Percentiles rank a stretch among this genome's conserved stretches.
Evolutionary conservation across 164 flowering plant species (phyloP).

Genomic region (Chimonanthus salicifolius): DNA sequence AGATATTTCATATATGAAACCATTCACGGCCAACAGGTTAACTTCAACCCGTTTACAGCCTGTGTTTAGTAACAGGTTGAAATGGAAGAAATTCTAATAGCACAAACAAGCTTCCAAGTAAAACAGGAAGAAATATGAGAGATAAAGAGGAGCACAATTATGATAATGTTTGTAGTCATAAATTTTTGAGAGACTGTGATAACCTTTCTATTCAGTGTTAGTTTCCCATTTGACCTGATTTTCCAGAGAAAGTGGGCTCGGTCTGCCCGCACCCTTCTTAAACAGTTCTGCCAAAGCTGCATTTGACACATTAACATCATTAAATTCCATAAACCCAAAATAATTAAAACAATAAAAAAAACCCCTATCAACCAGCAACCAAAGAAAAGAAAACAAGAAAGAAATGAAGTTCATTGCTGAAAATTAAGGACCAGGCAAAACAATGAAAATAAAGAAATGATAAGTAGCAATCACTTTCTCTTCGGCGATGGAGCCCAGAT

Average conservation of each 20-base stretch:
- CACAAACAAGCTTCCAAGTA: not conserved
- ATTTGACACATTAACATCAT: not conserved
- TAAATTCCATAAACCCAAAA: not conserved
- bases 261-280: conserved; percentile 54
- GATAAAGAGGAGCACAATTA: not conserved
- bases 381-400: too few relatives aligned
- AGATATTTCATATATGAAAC: not conserved
- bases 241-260: conserved; percentile 64
- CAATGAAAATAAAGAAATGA: not conserved
- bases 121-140: not conserved
- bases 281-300: conserved; percentile 73
- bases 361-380: too few relatives aligned
- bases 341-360: not conserved
- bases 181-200: not conserved
- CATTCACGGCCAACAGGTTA: not conserved
- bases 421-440: not conserved
- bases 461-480: too few relatives aligned
- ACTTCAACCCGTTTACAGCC: not conserved
- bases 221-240: conserved; percentile 36
- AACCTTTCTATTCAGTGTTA: conserved; percentile 30
- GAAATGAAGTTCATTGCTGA: not conserved
- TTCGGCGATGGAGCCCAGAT: too few relatives aligned
- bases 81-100: not conserved
- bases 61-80: not conserved
- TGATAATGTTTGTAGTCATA: too few relatives aligned